A percentile compares a stretch with the other conserved stretches of the same genome.
Evolutionary conservation across 2,329 filamentous ascomycete species (phyloP).

Genomic region (Paramyrothecium sp.): DNA sequence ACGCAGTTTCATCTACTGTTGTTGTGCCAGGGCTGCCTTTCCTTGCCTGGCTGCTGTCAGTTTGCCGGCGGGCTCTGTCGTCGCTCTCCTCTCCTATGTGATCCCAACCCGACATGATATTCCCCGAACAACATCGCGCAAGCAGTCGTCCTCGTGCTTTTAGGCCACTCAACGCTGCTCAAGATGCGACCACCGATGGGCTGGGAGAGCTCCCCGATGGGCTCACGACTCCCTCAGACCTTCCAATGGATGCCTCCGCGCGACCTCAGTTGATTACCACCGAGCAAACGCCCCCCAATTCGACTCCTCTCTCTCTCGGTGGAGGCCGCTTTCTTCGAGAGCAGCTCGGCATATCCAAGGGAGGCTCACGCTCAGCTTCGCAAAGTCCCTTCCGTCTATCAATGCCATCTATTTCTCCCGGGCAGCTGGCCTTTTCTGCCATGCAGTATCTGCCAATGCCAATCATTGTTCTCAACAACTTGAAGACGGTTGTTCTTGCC

Average conservation of each 20-base stretch:
- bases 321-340: conserved; percentile 35
- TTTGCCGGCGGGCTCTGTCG: conserved; percentile 1
- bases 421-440: conserved; percentile 62
- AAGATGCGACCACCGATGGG: conserved; percentile 13
- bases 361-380: conserved; percentile 29
- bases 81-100: conserved; percentile 19
- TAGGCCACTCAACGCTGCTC: conserved; percentile 16
- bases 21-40: not conserved
- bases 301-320: conserved; percentile 18
- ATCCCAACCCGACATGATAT: conserved; percentile 26
- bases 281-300: conserved; percentile 16
- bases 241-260: conserved; percentile 7
- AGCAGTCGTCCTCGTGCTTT: conserved; percentile 26
- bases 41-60: not conserved
- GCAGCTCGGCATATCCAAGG: conserved; percentile 12
- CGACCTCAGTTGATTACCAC: conserved; percentile 13
- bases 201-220: not conserved
- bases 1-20: not conserved
- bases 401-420: conserved; percentile 48
- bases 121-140: conserved; percentile 25
- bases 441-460: conserved; percentile 75
- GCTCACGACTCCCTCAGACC: not conserved
- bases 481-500: conserved; percentile 70
- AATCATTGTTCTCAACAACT: conserved; percentile 63
- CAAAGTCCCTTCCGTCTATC: conserved; percentile 36